phyloP scores from a whole-genome alignment of 192 early-diverging fungal genomes.

The Linnemannia exigua region DNA sequence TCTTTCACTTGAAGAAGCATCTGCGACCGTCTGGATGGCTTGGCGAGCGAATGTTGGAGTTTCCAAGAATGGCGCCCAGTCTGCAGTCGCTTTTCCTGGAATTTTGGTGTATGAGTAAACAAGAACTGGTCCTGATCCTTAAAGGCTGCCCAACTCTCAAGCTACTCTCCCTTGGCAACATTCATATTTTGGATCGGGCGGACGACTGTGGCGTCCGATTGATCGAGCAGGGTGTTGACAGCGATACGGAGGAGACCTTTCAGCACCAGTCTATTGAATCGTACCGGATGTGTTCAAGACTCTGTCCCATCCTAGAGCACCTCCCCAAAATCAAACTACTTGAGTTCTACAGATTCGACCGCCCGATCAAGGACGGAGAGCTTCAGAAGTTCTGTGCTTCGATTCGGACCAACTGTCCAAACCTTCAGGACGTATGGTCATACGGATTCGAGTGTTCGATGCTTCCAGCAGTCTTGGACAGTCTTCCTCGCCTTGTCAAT shows the following conservation, averaged over 20 bases:
- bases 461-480: conserved; percentile 23
- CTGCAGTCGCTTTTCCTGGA: conserved; percentile 28
- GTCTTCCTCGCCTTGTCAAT: background rate
- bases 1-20: conserved; percentile 9
- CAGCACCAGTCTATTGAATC: conserved; percentile 29
- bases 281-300: conserved; percentile 36
- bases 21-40: background rate
- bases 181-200: background rate
- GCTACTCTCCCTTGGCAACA: conserved; percentile 13
- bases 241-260: background rate
- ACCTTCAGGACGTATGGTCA: conserved; percentile 19
- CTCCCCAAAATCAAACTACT: conserved; percentile 26
- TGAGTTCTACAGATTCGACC: conserved; percentile 41
- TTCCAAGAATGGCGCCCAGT: background rate
- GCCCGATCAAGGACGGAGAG: background rate
- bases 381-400: conserved; percentile 24
- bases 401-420: conserved; percentile 11
- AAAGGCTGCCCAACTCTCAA: conserved; percentile 25
- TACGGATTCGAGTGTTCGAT: conserved; percentile 50
- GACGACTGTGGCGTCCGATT: background rate
- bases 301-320: conserved; percentile 23
- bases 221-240: background rate
- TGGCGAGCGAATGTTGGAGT: conserved; percentile 15
- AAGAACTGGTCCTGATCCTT: conserved; percentile 18
- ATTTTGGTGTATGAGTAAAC: conserved; percentile 17